Evolutionary conservation across 805 yeast species (phyloP), one percentile per base, ranked within the genome.

Genomic region (Myxozyma nipponensis): DNA sequence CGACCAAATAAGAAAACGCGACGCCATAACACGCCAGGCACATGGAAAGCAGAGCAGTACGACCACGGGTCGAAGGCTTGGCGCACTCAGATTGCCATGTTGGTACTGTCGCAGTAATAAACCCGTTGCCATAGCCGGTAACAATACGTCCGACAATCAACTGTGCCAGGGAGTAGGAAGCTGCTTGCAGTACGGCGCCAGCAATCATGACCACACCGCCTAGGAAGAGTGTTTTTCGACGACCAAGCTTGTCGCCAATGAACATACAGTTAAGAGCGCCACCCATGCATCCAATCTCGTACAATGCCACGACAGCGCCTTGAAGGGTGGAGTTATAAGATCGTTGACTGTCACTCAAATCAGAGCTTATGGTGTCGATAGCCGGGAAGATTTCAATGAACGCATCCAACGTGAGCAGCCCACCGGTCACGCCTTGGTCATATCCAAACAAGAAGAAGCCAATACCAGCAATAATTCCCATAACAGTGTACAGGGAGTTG

Each of bases 51-150:
- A 78, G 77, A 48, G 84, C 87, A 57, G 83, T 69, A 56, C 76
- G 71, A 59, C 91, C 91, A 72, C 90, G 78, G 54, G 72, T 74
- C 54, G 77, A 78, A 9, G 87, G 77, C 52, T 76, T 77, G 38
- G 89, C 77, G 68, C 81, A 76, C 68, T 86, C 95, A 1, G 91
- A 76, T 65, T 83, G 90, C 81, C 86, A 86, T 56, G 83, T 82
- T 13, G 95, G 95, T 49, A 84, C 83, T 30, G 89, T 82, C n/a
- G 89, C 80, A 15, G 90, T 83, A 64, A 79, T 79, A 64, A 84
- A 66, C 54, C 93, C 93, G 55, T 81, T 83, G 61, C 91, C 95
- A 42, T 84, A 59, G 59, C 95, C 89, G 18, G 86, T 78, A 30
- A 81, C 63, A 42, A 82, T 80, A 72, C 95, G 78, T 22, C 86